phyloP scores from a whole-genome alignment of 2,329 filamentous ascomycete species.

The Grosmannia serpens region DNA sequence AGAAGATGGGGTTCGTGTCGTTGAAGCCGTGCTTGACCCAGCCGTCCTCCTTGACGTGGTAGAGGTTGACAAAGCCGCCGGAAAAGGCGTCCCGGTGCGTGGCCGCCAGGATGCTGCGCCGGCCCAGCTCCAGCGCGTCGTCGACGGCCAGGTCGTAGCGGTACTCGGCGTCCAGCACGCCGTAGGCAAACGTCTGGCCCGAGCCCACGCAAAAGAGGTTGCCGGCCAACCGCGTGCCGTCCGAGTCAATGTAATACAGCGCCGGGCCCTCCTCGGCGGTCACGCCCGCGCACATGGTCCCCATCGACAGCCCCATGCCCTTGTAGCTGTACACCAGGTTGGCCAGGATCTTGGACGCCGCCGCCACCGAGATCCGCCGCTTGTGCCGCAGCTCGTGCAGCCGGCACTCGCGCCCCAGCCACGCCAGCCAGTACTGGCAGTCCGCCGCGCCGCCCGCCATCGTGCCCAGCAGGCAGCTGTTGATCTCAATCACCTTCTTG shows the following conservation, averaged over 20 bases:
- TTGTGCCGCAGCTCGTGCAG: slow-evolving; percentile 99
- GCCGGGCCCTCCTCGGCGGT: slow-evolving; percentile 91
- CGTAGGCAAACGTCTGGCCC: slow-evolving; percentile 97
- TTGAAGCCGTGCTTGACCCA: slow-evolving; percentile 99
- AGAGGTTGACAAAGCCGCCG: slow-evolving; percentile 95
- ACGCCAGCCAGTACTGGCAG: slow-evolving; percentile 99
- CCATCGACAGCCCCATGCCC: slow-evolving; percentile 97
- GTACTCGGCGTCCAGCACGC: slow-evolving; percentile 94
- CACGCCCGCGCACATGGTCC: slow-evolving; percentile 97
- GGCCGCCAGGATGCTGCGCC: slow-evolving; percentile 85
- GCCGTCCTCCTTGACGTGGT: slow-evolving; percentile 97
- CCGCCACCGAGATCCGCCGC: slow-evolving; percentile 93
- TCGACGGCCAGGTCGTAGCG: slow-evolving; percentile 75
- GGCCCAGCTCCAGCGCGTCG: slow-evolving; percentile 82
- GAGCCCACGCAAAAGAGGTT: slow-evolving; percentile 98
- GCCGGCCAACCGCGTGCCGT: slow-evolving; percentile 82
- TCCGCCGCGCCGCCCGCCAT: slow-evolving; percentile 98
- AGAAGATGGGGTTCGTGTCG: slow-evolving; percentile 98
- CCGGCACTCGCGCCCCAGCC: slow-evolving; percentile 97
- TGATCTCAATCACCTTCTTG: slow-evolving; percentile 99
- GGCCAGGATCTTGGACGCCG: slow-evolving; percentile 94
- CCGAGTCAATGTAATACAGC: slow-evolving; percentile 97
- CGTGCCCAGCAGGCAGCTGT: slow-evolving; percentile 83
- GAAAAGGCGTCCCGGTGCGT: slow-evolving; percentile 98
- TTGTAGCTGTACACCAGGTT: slow-evolving; percentile 99